Percentiles rank a stretch among this genome's conserved stretches.
phyloP scores from a whole-genome alignment of 495 filamentous ascomycete genomes.

The Hypoxylon cercidicola region DNA sequence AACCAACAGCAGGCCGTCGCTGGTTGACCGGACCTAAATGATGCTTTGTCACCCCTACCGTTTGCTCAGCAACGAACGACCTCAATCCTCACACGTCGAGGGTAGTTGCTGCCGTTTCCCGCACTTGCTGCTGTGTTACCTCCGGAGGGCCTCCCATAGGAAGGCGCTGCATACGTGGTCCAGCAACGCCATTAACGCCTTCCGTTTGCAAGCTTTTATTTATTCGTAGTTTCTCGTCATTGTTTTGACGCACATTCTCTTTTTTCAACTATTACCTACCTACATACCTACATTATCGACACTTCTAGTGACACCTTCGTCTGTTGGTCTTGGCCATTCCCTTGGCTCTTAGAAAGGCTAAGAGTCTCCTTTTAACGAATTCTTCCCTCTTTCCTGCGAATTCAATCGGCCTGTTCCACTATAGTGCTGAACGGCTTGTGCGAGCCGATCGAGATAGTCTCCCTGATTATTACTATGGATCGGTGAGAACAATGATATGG shows the following conservation, averaged over 20 bases:
- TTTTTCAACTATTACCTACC: not conserved
- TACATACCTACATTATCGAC: not conserved
- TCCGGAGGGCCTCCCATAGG: not conserved
- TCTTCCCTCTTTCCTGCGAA: not conserved
- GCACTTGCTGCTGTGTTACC: constrained; percentile 5
- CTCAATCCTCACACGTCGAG: not conserved
- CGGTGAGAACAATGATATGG: constrained; percentile 15
- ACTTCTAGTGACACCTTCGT: not conserved
- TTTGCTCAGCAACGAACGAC: constrained; percentile 11
- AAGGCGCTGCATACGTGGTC: not conserved
- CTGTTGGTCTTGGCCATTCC: not conserved
- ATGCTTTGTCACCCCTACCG: constrained; percentile 7
- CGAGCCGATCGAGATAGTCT: not conserved
- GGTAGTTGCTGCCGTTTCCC: constrained; percentile 6
- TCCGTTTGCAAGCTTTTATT: constrained; percentile 6
- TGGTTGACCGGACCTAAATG: not conserved
- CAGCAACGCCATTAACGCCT: constrained; percentile 11
- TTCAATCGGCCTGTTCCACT: not conserved
- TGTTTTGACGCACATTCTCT: not conserved
- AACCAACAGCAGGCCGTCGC: not conserved
- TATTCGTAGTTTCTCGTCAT: not conserved
- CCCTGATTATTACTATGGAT: constrained; percentile 15
- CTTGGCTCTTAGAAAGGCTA: not conserved
- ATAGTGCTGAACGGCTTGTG: not conserved
- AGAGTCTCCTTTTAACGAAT: not conserved